Conservation (phyloP, 768 basidiomycete species). For the Lactarius evosmus region DNA sequence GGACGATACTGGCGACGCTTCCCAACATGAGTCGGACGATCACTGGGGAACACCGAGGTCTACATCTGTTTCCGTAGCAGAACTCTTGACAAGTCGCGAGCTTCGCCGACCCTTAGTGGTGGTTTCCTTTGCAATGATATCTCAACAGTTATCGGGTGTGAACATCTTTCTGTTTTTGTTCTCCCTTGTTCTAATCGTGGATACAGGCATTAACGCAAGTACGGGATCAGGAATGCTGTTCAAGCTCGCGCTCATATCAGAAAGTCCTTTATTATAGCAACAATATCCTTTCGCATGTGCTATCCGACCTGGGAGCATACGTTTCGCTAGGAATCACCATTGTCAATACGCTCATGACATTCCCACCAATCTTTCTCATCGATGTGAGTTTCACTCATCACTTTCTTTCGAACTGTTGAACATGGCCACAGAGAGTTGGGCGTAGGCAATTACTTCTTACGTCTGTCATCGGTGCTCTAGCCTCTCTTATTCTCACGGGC, state of each 20-base stretch:
- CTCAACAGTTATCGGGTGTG: constrained; percentile 72
- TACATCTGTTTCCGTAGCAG: constrained; percentile 46
- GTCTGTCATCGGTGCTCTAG: constrained; percentile 63
- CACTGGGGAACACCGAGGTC: constrained; percentile 23
- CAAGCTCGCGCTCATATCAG: constrained; percentile 10
- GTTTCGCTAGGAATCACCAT: constrained; percentile 82
- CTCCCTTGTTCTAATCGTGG: background rate
- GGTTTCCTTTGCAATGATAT: constrained; percentile 66
- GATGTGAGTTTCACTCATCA: constrained; percentile 51
- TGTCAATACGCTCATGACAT: constrained; percentile 79
- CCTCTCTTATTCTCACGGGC: constrained; percentile 66
- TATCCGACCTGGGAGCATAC: constrained; percentile 77
- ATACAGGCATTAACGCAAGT: constrained; percentile 74
- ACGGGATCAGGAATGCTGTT: constrained; percentile 10
- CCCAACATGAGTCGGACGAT: constrained; percentile 32
- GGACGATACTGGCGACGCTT: constrained; percentile 31
- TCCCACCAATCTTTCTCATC: constrained; percentile 83
- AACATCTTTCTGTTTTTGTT: background rate
- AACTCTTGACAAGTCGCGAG: constrained; percentile 49
- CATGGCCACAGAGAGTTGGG: constrained; percentile 56
- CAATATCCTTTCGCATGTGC: constrained; percentile 73
- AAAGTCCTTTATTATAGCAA: constrained; percentile 90
- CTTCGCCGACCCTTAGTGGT: constrained; percentile 61
- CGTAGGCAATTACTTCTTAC: constrained; percentile 63
- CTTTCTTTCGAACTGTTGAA: background rate